Conservation (phyloP, 352 stramenopile genomes). For the Phytopythium delawarense region DNA sequence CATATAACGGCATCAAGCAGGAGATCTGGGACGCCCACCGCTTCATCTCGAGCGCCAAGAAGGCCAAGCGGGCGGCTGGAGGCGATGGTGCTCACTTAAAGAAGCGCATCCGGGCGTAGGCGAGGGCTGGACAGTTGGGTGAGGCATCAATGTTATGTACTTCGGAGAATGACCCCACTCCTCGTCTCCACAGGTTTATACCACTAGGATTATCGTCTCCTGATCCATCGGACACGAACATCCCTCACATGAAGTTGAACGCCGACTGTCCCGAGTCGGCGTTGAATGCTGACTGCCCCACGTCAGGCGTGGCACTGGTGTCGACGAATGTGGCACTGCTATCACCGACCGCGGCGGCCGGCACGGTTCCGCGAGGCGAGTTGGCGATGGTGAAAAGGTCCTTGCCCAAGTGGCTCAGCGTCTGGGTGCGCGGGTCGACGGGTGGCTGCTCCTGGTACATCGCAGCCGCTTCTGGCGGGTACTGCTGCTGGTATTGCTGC, state of each 20-base stretch:
- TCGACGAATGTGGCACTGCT: neutral
- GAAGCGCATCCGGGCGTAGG: conserved; percentile 29
- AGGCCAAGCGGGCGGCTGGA: conserved; percentile 25
- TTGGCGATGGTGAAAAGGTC: conserved; percentile 85
- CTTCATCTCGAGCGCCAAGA: conserved; percentile 43
- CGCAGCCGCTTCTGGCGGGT: conserved; percentile 6
- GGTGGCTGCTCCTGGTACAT: conserved; percentile 8
- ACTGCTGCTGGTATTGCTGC: conserved; percentile 28
- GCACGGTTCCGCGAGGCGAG: conserved; percentile 48
- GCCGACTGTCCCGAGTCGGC: conserved; percentile 53
- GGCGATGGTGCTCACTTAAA: conserved; percentile 4
- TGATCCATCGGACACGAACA: no score
- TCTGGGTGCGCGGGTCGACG: conserved; percentile 57
- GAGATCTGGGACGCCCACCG: conserved; percentile 59
- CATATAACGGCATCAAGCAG: conserved; percentile 79
- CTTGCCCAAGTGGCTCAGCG: conserved; percentile 78
- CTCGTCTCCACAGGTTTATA: conserved; percentile 1
- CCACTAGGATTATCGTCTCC: neutral
- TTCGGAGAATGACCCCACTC: no score
- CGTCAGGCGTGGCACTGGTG: conserved; percentile 4
- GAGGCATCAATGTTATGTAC: neutral
- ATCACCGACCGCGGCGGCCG: conserved; percentile 15
- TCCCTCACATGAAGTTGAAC: conserved; percentile 79
- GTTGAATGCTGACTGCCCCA: conserved; percentile 78
- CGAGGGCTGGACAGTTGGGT: neutral